A percentile compares a stretch with the other conserved stretches of the same genome.
phyloP scores from a whole-genome alignment of 169 alveolate genomes.

The Plasmodium falciparum region DNA sequence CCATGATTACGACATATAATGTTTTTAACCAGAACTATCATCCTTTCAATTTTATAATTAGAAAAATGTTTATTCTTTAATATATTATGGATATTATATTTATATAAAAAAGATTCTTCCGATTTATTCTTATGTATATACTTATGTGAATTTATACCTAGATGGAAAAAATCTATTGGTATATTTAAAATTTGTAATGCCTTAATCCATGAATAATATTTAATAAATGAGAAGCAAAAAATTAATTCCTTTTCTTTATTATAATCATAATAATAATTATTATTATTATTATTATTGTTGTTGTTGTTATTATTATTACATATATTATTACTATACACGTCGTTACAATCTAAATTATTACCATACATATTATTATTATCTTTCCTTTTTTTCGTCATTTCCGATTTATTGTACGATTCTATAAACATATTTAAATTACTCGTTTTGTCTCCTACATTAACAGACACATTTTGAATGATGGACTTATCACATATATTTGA shows the following conservation, averaged over 20 bases:
- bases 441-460: too few species aligned
- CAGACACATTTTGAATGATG: too few species aligned
- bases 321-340: too few species aligned
- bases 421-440: too few species aligned
- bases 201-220: conserved; percentile 62
- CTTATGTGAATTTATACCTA: conserved; percentile 60
- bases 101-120: conserved; percentile 32
- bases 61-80: conserved; percentile 49
- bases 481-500: too few species aligned
- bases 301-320: neutral
- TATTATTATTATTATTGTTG: neutral
- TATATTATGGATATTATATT: conserved; percentile 58
- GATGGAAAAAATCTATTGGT: conserved; percentile 60
- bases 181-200: conserved; percentile 45
- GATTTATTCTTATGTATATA: conserved; percentile 4
- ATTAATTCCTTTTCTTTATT: conserved; percentile 49
- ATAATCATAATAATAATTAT: neutral
- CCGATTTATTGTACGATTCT: too few species aligned
- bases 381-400: too few species aligned
- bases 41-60: conserved; percentile 33
- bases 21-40: conserved; percentile 53
- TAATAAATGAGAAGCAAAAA: conserved; percentile 56
- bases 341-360: neutral
- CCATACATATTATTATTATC: neutral
- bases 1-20: conserved; percentile 63